Conservation (phyloP, 208 protist genomes). For the Wallacemonas sp. region DNA sequence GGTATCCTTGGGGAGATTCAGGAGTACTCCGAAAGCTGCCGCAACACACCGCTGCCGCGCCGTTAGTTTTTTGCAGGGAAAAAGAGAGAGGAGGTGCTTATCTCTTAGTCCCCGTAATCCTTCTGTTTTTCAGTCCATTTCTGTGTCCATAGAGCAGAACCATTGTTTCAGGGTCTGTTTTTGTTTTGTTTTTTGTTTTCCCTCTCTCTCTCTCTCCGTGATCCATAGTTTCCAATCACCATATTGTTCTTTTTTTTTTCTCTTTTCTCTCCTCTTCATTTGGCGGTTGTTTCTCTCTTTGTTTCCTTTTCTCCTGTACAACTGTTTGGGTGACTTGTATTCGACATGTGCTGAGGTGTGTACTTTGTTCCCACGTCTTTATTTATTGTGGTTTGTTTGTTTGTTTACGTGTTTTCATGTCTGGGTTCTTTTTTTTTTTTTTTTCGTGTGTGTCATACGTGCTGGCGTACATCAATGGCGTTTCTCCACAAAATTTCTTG, state of each 20-base stretch:
- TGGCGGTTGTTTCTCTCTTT: constrained; percentile 8
- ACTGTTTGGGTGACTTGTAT: background rate
- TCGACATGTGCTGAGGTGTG: too few relatives aligned
- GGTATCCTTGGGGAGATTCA: constrained; percentile 25
- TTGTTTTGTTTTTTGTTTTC: constrained; percentile 18
- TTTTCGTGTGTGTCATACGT: constrained; percentile 7
- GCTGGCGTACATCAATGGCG: background rate
- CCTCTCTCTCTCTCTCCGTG: too few relatives aligned
- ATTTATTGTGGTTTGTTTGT: constrained; percentile 16
- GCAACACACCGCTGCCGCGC: background rate
- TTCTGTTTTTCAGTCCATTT: too few relatives aligned
- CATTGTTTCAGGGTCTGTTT: background rate
- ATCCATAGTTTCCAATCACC: too few relatives aligned
- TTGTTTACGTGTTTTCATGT: constrained; percentile 8
- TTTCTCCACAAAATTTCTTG: background rate
- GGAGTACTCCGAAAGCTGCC: constrained; percentile 18
- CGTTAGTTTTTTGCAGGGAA: background rate
- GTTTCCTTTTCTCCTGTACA: constrained; percentile 3
- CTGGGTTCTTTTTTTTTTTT: constrained; percentile 7
- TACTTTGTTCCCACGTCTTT: too few relatives aligned
- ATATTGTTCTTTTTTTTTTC: too few relatives aligned
- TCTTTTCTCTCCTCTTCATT: background rate
- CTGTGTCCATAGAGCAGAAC: too few relatives aligned
- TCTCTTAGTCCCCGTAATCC: too few relatives aligned
- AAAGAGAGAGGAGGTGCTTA: too few relatives aligned